Base-by-base conservation (phyloP, 805 yeast species). In the Suhomyces prunicola region DNA sequence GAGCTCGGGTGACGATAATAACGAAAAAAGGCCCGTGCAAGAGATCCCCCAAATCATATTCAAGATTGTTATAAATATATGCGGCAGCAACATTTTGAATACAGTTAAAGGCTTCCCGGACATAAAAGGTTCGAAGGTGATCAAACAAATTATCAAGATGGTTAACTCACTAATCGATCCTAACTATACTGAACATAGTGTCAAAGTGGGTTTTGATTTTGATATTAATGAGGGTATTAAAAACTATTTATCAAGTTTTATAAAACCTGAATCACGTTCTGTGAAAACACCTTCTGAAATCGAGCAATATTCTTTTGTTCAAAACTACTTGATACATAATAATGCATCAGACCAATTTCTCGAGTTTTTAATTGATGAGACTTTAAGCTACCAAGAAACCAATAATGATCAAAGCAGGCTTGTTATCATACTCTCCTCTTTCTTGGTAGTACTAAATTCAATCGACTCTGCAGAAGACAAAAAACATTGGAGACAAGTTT, bases 361-460 rank as follows among this genome's bases (percentile, higher is more conserved):
- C 15, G 40, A 29, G n/a, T 46, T 31, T 46, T 31, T 46, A 10
- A 22, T 31, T 3, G 48, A 46, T 24, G 40, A 46, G 13, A 26
- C 23, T 5, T 31, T 35, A 5, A n/a, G 15, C n/a, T 33, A 40
- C 36, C 65, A 60, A 44, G 62, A 63, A 45, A 50, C 57, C 24
- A 66, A 60, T 52, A 54, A 59, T 47, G 75, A 71, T 47, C 66
- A 65, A 33, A 53, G 60, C 7, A 67, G 66, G 44, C 45, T 63
- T 3, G 57, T 64, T 9, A 60, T 70, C 22, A 65, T 64, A 49
- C 51, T 68, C 15, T 53, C 62, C 2, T 47, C 61, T 2, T 69
- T 54, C 41, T 33, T 68, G 10, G 51, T 60, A 10, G 46, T 68
- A n/a, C 53, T 56, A 27, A 51, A 51, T 17, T 55, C 62, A 2